Base-by-base conservation (phyloP, 2,329 filamentous ascomycete genomes). In the Nothomitra cinnamomea region DNA sequence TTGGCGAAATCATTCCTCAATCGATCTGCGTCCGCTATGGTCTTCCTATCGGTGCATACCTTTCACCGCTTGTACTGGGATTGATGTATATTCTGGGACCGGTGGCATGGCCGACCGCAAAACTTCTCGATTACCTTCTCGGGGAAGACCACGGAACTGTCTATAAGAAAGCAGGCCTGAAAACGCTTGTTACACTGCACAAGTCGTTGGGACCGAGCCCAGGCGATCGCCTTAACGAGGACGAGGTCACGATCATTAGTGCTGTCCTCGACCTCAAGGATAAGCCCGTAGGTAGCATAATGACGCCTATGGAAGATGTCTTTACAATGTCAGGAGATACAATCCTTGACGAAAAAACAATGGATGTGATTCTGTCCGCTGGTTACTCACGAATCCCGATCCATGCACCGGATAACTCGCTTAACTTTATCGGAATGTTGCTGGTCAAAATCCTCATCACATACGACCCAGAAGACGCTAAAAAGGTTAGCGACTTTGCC, bases 401-500 rank as follows among this genome's bases (percentile, higher is more conserved):
- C 56, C 86, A 95, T 64, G 82, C 87, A 40, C 82, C 87, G 0
- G 85, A 87, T 55, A 94, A 89, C 62, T 73, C 78, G 1, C 78
- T 79, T 54, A 90, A 98, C 65, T 98, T 95, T 67, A 83, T 96
- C 28, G 92, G 92, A 58, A 98, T 98, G 90, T 78, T 98, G 5
- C 73, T 98, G 8, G 92, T 98, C 66, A 98, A 98, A 73, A 96
- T 96, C 63, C 78, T 98, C 57, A 98, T 98, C 63, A 96, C 92
- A 0, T 98, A 98, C 65, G 92, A 98, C 59, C 92, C 92, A 0
- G 92, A 98, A 66, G 92, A 98, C 63, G 79, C 78, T 63, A 86
- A 85, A 62, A 80, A 80, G 19, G 92, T 98, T 36, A 78, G 83
- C 57, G 90, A 96, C 57, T 95, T 98, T 64, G 82, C 88, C 6